Evolutionary conservation across 495 filamentous ascomycete genomes (phyloP).

Genomic region (Lophium mytilinum): DNA sequence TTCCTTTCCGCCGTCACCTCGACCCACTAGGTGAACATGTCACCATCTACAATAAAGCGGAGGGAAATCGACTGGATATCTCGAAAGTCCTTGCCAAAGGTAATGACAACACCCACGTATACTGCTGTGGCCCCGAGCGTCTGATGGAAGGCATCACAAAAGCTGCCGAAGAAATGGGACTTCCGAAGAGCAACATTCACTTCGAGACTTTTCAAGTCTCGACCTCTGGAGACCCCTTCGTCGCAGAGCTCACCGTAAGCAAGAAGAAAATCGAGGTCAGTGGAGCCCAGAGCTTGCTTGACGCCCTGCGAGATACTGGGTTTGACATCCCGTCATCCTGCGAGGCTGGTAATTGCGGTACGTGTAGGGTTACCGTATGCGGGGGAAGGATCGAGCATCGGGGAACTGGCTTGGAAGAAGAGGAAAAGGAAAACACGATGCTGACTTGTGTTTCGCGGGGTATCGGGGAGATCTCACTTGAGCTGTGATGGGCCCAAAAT

Average conservation of each 20-base stretch:
- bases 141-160: conserved; percentile 41
- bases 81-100: conserved; percentile 31
- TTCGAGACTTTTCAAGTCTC: conserved; percentile 48
- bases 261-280: conserved; percentile 33
- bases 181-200: conserved; percentile 43
- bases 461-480: conserved; percentile 32
- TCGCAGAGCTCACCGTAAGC: conserved; percentile 36
- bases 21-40: conserved; percentile 30
- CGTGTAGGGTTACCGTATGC: conserved; percentile 44
- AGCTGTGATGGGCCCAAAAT: conserved; percentile 1
- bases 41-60: conserved; percentile 39
- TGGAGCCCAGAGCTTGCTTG: conserved; percentile 34
- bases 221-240: conserved; percentile 48
- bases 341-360: conserved; percentile 52
- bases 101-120: conserved; percentile 44
- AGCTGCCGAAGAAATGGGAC: conserved; percentile 31
- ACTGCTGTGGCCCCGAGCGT: conserved; percentile 46
- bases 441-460: conserved; percentile 35
- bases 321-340: conserved; percentile 44
- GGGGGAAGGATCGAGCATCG: conserved; percentile 46
- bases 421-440: conserved; percentile 40
- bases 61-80: conserved; percentile 43
- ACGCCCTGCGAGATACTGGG: conserved; percentile 37
- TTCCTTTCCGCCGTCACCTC: conserved; percentile 14
- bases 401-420: conserved; percentile 39